Base-by-base conservation (phyloP, 2,329 filamentous ascomycete species). In the Sordariomycetes sp. region DNA sequence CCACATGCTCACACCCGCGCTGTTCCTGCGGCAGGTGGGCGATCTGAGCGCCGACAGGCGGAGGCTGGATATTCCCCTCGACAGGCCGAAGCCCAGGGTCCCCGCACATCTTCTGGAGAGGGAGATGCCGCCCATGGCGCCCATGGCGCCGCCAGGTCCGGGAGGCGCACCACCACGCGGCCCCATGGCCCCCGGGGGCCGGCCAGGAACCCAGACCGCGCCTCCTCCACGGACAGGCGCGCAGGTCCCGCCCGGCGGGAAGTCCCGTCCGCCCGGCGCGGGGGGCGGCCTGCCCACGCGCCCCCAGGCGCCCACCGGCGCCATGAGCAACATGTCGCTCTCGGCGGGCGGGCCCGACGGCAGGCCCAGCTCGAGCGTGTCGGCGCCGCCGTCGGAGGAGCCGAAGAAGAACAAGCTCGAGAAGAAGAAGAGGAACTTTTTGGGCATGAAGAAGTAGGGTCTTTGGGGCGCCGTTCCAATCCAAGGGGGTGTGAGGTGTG, bases 81-180 rank as follows among this genome's bases (percentile, higher is more conserved):
- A 97, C 61, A 79, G 86, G 46, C 90, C 90, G 2, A 85, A 86
- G 66, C 87, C 85, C n/a, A 86, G 87, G 61, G 89, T 92, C 0
- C 94, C 94, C 1, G 86, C 86, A 6, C 90, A 96, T 73, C 74
- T 99, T 11, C 94, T 94, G 64, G 90, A 96, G 70, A 82, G 85
- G 32, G 53, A 54, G 2, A 22, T 57, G 51, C 60, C 61, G 8
- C n/a, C 43, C 2, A 52, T 37, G 3, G 43, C 58, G 62, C 61
- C 55, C 24, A 34, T 34, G 18, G 40, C 14, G 18, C 55, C 40
- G 11, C 40, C 55, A 4, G 25, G 54, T 24, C 12, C 8, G 20
- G 40, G 37, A 7, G 35, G 35, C n/a, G 54, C 37, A 18, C 20
- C 16, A 64, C 40, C 40, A n/a, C 16, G 65, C 48, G 67, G 64